These are phyloP conservation scores for Phytophthora parvispora DNA, from an alignment of 352 stramenopile genomes.

Conservation along the genomic window DNA sequence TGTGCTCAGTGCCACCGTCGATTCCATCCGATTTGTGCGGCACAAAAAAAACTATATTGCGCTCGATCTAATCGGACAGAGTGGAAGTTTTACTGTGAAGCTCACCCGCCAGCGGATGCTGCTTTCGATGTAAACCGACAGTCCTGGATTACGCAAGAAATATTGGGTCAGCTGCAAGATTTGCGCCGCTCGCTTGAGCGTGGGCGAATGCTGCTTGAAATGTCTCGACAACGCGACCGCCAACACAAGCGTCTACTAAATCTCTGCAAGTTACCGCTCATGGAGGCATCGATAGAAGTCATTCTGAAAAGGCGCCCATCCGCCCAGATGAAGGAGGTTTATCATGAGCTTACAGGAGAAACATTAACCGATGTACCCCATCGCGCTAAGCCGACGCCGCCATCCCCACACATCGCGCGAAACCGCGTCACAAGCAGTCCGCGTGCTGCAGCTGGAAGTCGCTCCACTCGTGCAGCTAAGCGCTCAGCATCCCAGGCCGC, in stretches of 20 bases:
- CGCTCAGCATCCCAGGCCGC: constrained; percentile 12
- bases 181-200: constrained; percentile 83
- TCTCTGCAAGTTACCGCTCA: constrained; percentile 63
- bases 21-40: constrained; percentile 83
- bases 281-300: constrained; percentile 78
- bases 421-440: constrained; percentile 32
- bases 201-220: constrained; percentile 87
- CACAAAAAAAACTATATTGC: constrained; percentile 71
- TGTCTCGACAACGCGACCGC: constrained; percentile 87
- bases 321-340: constrained; percentile 77
- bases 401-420: constrained; percentile 27
- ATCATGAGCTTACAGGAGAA: constrained; percentile 68
- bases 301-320: constrained; percentile 83
- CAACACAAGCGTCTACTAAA: constrained; percentile 85
- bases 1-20: constrained; percentile 69
- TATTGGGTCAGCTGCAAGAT: constrained; percentile 78
- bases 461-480: constrained; percentile 19
- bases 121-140: constrained; percentile 80
- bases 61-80: constrained; percentile 68
- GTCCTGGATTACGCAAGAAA: constrained; percentile 84
- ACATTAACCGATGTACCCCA: constrained; percentile 59
- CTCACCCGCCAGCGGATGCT: constrained; percentile 68
- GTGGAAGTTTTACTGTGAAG: constrained; percentile 85
- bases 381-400: constrained; percentile 24
- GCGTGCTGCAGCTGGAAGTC: constrained; percentile 15